Evolutionary conservation across 2,329 filamentous ascomycete genomes (phyloP).

Genomic region (Trichocomaceae sp.): DNA sequence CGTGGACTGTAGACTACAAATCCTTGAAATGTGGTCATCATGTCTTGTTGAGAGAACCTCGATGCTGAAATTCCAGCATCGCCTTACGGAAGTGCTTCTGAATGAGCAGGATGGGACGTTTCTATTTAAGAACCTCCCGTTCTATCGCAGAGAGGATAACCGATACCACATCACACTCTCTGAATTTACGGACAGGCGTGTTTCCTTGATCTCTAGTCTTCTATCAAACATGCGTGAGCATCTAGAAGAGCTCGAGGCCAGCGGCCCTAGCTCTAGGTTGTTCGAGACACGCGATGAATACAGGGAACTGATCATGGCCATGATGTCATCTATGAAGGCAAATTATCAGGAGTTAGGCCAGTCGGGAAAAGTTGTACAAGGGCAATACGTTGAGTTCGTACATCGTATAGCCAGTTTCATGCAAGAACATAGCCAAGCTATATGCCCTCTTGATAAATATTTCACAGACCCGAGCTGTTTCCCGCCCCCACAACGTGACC

Average conservation of each 20-base stretch:
- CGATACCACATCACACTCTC: constrained; percentile 44
- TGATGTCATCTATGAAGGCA: constrained; percentile 56
- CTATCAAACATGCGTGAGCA: constrained; percentile 55
- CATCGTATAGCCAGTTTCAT: constrained; percentile 54
- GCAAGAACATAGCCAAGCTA: constrained; percentile 53
- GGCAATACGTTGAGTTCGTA: constrained; percentile 56
- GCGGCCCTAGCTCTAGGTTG: constrained; percentile 24
- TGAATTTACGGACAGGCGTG: constrained; percentile 49
- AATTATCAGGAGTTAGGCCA: constrained; percentile 52
- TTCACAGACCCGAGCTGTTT: constrained; percentile 56
- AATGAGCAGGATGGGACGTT: constrained; percentile 42
- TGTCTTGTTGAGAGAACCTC: constrained; percentile 55
- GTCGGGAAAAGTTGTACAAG: constrained; percentile 31
- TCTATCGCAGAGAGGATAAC: constrained; percentile 34
- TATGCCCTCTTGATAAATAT: constrained; percentile 51
- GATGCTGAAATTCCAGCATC: constrained; percentile 55
- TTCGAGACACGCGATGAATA: constrained; percentile 41
- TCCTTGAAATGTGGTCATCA: constrained; percentile 49
- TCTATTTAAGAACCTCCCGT: constrained; percentile 53
- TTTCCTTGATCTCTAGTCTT: constrained; percentile 50
- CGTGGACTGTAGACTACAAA: constrained; percentile 41
- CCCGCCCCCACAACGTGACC: constrained; percentile 54
- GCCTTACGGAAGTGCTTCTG: constrained; percentile 49
- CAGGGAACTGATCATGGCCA: constrained; percentile 44
- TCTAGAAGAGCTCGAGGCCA: constrained; percentile 33